Percentiles rank a stretch among this genome's conserved stretches.
These are phyloP conservation scores for Botrytis galanthina DNA, from an alignment of 2,329 filamentous ascomycete species.

Conservation along the genomic window DNA sequence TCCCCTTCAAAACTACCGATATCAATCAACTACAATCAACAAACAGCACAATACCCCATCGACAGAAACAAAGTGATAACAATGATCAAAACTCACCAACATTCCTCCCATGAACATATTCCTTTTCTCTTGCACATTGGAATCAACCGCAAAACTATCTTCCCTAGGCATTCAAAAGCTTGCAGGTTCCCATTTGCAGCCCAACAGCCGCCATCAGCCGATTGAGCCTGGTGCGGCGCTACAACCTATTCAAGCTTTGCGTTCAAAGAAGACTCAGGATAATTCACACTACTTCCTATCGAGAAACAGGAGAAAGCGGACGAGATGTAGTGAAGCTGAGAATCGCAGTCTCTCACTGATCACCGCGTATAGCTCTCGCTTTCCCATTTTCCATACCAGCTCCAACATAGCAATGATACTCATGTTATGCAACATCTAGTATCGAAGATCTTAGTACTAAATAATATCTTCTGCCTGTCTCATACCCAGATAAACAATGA, in stretches of 20 bases:
- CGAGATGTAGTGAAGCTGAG: background rate
- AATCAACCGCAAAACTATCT: background rate
- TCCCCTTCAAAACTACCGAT: background rate
- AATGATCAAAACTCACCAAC: background rate
- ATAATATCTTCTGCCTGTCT: background rate
- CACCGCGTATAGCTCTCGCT: background rate
- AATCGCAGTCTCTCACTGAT: background rate
- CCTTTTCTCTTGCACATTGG: background rate
- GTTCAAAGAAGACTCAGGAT: accelerated
- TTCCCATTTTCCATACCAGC: background rate
- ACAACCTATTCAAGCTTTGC: background rate
- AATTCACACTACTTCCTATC: background rate
- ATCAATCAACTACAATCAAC: too few species aligned
- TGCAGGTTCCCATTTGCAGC: too few species aligned
- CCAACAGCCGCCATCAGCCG: too few species aligned
- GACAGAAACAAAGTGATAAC: background rate
- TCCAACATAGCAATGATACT: background rate
- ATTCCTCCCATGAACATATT: background rate
- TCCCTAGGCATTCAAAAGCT: background rate
- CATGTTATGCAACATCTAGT: background rate
- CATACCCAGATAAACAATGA: background rate
- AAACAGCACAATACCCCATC: background rate
- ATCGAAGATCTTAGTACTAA: background rate
- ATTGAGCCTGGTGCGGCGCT: background rate
- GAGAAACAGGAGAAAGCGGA: background rate